Evolutionary conservation across 352 stramenopile genomes (phyloP).

Genomic region (Saprolegnia parasitica): DNA sequence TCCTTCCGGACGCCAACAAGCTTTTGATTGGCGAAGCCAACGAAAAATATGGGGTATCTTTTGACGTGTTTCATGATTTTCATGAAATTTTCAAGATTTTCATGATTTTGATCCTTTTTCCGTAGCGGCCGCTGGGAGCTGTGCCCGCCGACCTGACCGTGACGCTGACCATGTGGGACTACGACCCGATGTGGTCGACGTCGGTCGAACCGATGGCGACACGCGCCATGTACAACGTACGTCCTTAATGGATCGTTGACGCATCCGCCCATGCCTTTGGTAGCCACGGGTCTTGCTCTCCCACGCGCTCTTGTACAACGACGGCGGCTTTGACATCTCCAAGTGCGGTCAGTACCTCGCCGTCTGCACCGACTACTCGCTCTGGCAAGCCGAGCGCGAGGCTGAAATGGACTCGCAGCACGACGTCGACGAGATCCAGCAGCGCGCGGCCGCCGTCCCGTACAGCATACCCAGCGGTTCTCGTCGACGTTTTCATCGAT

Average conservation of each 20-base stretch:
- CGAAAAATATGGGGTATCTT: conserved; percentile 73
- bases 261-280: background rate
- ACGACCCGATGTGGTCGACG: conserved; percentile 80
- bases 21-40: conserved; percentile 95
- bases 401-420: conserved; percentile 62
- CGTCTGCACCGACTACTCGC: conserved; percentile 93
- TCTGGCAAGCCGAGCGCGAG: conserved; percentile 84
- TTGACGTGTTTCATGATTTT: background rate
- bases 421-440: conserved; percentile 68
- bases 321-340: conserved; percentile 97
- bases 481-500: conserved; percentile 42
- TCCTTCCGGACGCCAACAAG: conserved; percentile 84
- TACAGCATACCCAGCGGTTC: no score
- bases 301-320: conserved; percentile 95
- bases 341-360: conserved; percentile 91
- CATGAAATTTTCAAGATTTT: background rate
- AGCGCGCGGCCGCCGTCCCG: conserved; percentile 1
- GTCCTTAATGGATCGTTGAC: background rate
- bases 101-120: background rate
- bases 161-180: conserved; percentile 93
- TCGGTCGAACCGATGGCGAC: conserved; percentile 63
- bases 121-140: conserved; percentile 61
- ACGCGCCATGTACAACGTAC: conserved; percentile 75
- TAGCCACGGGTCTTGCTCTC: conserved; percentile 66
- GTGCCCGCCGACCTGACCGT: conserved; percentile 88